These are phyloP conservation scores for Blastocystis sp. DNA, from an alignment of 352 stramenopile species.

Conservation along the genomic window DNA sequence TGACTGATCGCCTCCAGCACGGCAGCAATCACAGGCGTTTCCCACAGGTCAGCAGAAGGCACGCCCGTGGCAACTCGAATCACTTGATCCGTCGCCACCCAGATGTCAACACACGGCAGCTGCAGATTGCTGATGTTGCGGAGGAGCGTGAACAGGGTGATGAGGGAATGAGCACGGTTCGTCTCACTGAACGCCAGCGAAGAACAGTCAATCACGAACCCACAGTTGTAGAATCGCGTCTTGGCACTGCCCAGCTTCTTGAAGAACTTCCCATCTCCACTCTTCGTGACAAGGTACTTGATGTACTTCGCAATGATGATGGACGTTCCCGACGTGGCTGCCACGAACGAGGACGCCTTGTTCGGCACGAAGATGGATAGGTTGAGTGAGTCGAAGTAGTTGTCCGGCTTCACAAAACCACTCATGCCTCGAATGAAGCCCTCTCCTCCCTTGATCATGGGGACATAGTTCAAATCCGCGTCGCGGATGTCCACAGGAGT, in stretches of 20 bases:
- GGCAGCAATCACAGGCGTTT: background rate
- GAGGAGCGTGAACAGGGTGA: constrained; percentile 12
- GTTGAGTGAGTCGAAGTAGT: background rate
- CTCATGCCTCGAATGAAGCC: too few relatives aligned
- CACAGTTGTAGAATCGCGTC: background rate
- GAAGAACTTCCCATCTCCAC: background rate
- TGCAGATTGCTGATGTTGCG: background rate
- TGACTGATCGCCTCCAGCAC: background rate
- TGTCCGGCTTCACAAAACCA: background rate
- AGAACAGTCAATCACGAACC: constrained; percentile 16
- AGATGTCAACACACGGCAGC: constrained; percentile 23
- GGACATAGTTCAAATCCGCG: background rate
- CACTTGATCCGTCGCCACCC: background rate
- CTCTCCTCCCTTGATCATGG: too few relatives aligned
- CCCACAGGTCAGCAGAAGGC: background rate
- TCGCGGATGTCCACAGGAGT: background rate
- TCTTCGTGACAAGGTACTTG: background rate
- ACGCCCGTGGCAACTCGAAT: background rate
- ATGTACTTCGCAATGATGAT: background rate
- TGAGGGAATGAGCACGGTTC: constrained; percentile 2
- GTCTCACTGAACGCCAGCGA: constrained; percentile 26
- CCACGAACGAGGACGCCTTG: too few relatives aligned
- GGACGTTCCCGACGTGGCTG: background rate
- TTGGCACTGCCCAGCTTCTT: background rate
- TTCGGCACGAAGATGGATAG: background rate